A percentile compares a stretch with the other conserved stretches of the same genome.
Evolutionary conservation across 2,329 filamentous ascomycete genomes (phyloP).

Genomic region (Bimuria novae-zelandiae): DNA sequence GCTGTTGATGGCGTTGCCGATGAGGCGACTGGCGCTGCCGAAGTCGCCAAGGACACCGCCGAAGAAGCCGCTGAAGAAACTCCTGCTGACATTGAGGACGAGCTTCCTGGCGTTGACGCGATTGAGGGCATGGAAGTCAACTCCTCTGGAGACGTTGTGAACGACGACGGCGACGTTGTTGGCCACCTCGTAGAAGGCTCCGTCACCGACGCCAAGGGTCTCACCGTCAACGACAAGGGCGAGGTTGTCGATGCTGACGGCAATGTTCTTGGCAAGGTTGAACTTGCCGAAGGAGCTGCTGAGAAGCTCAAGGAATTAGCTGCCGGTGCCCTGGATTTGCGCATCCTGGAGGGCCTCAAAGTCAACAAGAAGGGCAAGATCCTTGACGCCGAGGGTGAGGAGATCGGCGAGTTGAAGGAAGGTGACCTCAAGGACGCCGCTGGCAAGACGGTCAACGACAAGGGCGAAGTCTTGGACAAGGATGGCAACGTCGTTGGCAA

Average conservation of each 20-base stretch:
- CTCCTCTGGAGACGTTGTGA: constrained; percentile 55
- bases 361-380: constrained; percentile 63
- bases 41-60: constrained; percentile 37
- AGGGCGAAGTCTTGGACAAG: constrained; percentile 57
- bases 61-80: constrained; percentile 34
- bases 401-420: constrained; percentile 56
- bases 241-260: constrained; percentile 57
- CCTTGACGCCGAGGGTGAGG: constrained; percentile 56
- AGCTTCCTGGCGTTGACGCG: constrained; percentile 57
- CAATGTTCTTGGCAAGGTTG: constrained; percentile 56
- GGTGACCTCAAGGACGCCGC: constrained; percentile 51
- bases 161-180: constrained; percentile 55
- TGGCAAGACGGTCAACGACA: constrained; percentile 56
- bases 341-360: constrained; percentile 58
- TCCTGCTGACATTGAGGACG: constrained; percentile 49
- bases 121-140: constrained; percentile 58
- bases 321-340: constrained; percentile 49
- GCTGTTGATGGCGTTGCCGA: constrained; percentile 4
- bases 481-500: constrained; percentile 56
- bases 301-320: constrained; percentile 52
- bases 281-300: constrained; percentile 55
- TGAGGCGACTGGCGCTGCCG: constrained; percentile 25
- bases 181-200: constrained; percentile 55
- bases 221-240: constrained; percentile 57
- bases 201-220: constrained; percentile 53